phyloP scores from a whole-genome alignment of 2,329 filamentous ascomycete species.

The Colletotrichum echinochloae region DNA sequence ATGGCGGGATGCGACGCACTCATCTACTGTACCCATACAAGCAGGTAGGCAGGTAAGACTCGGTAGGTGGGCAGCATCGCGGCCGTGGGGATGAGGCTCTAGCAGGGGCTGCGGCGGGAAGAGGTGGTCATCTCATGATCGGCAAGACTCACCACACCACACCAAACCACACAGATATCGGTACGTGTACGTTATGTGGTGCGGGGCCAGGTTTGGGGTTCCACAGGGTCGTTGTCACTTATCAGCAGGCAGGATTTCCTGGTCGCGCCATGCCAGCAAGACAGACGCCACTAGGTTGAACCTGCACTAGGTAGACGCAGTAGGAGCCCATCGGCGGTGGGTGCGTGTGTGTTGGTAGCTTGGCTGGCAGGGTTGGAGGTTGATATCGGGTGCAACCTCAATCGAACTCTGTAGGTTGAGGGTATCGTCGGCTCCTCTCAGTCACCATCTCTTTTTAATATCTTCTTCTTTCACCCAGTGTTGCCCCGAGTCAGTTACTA shows the following conservation, averaged over 20 bases:
- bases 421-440: constrained; percentile 34
- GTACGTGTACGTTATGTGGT: background rate
- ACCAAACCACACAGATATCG: too few species aligned
- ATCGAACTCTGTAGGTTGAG: constrained; percentile 21
- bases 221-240: background rate
- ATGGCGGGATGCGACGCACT: too few species aligned
- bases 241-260: background rate
- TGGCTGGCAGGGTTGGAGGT: background rate
- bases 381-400: background rate
- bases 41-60: too few species aligned
- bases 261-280: constrained; percentile 25
- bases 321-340: constrained; percentile 11
- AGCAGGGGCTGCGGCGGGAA: background rate
- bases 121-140: too few species aligned
- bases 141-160: background rate
- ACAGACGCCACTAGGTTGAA: constrained; percentile 19
- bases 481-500: constrained; percentile 14
- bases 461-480: background rate
- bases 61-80: constrained; percentile 1
- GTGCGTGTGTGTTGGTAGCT: constrained; percentile 5
- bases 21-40: too few species aligned
- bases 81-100: constrained; percentile 27
- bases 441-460: background rate
- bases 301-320: background rate
- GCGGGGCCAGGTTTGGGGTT: background rate